Evolutionary conservation across 495 filamentous ascomycete genomes (phyloP), one percentile per base, ranked within the genome.

Genomic region (Delitschia confertaspora): DNA sequence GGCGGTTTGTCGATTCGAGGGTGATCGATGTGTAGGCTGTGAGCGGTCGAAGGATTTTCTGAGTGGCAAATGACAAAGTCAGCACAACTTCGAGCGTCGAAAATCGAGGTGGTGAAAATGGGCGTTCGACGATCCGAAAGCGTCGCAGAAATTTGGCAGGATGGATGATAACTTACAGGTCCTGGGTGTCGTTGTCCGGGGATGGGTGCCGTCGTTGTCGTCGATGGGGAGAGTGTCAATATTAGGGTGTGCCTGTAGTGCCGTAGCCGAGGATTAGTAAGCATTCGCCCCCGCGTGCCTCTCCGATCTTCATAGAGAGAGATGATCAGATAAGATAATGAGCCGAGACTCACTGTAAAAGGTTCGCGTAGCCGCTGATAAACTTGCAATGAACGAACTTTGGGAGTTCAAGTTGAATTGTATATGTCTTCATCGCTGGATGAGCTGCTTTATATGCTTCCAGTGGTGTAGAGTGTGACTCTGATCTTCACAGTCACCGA

Each of bases 1-100:
- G 74, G 70, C 64, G 66, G 62, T 66, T 66, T 60, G 45, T 47
- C 40, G 31, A 37, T 42, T 41, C 21, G 42, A 25, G 24, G n/a
- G 46, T 17, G 34, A 21, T 40, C 19, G 42, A 45, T 42, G 42
- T 22, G 40, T 25, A 45, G 47, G 42, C 23, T 37, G 22, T 3
- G 22, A 21, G 31, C n/a, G 5, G 3, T 48, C 33, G 44, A 43
- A 29, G 22, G 42, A 48, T 31, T 39, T 46, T 51, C 33, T 54
- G 26, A 42, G 59, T 69, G 32, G 67, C 77, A 32, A 57, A 49
- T 14, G 3, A 6, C 11, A 3, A 11, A 22, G 53, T 51, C 30
- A 51, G 47, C 30, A 10, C n/a, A n/a, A n/a, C n/a, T n/a, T n/a
- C n/a, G n/a, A 16, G 7, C 11, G 18, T 14, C 10, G 17, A 16